Conservation (phyloP, 2,329 filamentous ascomycete genomes). For the Colletotrichum endophyticum region DNA sequence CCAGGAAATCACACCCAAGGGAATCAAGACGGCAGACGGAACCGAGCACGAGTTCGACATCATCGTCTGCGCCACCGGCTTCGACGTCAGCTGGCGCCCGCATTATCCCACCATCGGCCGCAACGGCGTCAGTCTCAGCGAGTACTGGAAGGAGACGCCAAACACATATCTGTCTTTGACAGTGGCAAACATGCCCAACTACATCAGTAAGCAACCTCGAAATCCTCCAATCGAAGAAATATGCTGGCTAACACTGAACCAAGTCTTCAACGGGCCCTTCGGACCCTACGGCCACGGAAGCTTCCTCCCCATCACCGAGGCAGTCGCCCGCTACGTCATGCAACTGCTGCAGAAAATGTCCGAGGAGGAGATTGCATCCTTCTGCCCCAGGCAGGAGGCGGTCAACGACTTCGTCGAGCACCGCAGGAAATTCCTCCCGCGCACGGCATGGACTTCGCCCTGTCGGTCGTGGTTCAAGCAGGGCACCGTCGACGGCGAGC, state of each 20-base stretch:
- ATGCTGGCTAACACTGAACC: neutral
- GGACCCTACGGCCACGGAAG: conserved; percentile 30
- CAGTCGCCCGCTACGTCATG: conserved; percentile 31
- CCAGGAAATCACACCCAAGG: conserved; percentile 28
- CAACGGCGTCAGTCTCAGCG: conserved; percentile 19
- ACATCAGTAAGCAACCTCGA: conserved; percentile 23
- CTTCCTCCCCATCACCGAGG: conserved; percentile 30
- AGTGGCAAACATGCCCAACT: conserved; percentile 29
- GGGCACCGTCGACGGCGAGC: conserved; percentile 27
- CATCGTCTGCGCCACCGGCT: conserved; percentile 39
- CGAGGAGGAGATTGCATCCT: conserved; percentile 26
- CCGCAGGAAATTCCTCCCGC: conserved; percentile 29
- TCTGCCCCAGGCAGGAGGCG: conserved; percentile 26
- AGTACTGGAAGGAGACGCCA: conserved; percentile 23
- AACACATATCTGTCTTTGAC: conserved; percentile 26
- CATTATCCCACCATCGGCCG: conserved; percentile 25
- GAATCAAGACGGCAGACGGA: conserved; percentile 31
- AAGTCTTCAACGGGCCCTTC: conserved; percentile 30
- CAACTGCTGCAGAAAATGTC: conserved; percentile 32
- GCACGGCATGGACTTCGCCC: conserved; percentile 27
- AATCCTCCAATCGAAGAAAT: neutral
- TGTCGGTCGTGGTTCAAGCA: conserved; percentile 33
- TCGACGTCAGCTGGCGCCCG: conserved; percentile 28
- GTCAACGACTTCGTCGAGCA: conserved; percentile 34
- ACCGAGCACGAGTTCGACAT: conserved; percentile 32